Conservation (phyloP, 768 basidiomycete species). For the Suillus luteus region DNA sequence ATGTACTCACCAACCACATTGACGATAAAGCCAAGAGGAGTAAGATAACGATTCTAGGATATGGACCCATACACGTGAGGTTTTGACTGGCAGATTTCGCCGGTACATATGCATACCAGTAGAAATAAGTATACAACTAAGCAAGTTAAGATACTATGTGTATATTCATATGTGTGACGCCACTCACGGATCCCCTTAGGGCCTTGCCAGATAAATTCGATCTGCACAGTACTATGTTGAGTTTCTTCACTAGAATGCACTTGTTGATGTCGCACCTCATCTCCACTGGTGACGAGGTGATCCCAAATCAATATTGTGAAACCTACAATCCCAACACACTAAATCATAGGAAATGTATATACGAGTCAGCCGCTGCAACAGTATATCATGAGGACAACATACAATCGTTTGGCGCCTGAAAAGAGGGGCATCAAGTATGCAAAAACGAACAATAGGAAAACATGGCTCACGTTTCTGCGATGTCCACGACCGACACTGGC, state of each 20-base stretch:
- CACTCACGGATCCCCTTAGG: slow-evolving; percentile 30
- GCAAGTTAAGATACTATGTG: slow-evolving; percentile 27
- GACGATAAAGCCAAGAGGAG: slow-evolving; percentile 63
- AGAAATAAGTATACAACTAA: slow-evolving; percentile 39
- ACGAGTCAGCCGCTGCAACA: neutral
- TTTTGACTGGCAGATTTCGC: neutral
- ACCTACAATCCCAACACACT: slow-evolving; percentile 53
- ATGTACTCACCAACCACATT: slow-evolving; percentile 42
- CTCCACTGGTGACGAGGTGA: slow-evolving; percentile 35
- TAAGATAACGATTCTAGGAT: slow-evolving; percentile 64
- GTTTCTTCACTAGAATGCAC: neutral
- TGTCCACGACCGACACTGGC: neutral
- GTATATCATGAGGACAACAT: neutral
- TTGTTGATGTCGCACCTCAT: slow-evolving; percentile 28
- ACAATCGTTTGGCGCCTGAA: slow-evolving; percentile 3
- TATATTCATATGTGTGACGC: slow-evolving; percentile 40
- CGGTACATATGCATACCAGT: slow-evolving; percentile 24
- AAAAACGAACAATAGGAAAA: neutral
- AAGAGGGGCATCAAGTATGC: neutral
- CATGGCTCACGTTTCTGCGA: neutral
- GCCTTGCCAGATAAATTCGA: slow-evolving; percentile 37
- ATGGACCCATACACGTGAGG: neutral
- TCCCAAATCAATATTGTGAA: slow-evolving; percentile 51
- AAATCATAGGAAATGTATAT: neutral
- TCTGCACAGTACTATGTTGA: slow-evolving; percentile 14